Evolutionary conservation across 768 basidiomycete species (phyloP), one percentile per base, ranked within the genome.

Genomic region (Lanmaoa pseudosensibilis): DNA sequence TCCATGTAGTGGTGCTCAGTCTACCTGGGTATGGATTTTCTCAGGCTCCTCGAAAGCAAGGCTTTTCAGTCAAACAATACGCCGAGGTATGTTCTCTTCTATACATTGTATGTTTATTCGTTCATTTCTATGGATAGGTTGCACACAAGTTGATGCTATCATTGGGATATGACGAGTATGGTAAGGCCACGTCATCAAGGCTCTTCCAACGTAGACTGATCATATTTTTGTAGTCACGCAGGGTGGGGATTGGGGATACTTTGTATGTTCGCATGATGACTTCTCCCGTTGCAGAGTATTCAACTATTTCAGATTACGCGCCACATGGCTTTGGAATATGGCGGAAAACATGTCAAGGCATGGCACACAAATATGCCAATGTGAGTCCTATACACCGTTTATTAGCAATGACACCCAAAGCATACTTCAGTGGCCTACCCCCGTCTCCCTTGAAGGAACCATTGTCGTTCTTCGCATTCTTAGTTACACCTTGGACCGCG

Each of bases 11-110:
- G 0, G 81, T 80, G 0, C 58, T 78, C 36, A 81, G 84, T 60
- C 61, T 87, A 16, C 86, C 85, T 10, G 83, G 83, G 0, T 87
- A 70, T 66, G 85, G 83, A 0, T 87, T 85, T 67, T 86, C 85
- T 0, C 77, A 83, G 41, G 82, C 78, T 0, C 78, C 82, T 0
- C 80, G 66, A 47, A 80, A 79, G 64, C 75, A 75, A 55, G 83
- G 84, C 0, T 87, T 86, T 57, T 63, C 59, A 10, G 34, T 70
- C 0, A 56, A 65, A n/a, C 83, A 86, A 46, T 84, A 80, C 47
- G 83, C 83, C 1, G 82, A 87, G 71, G 85, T 80, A 43, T 25
- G 50, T 55, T 13, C 16, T 46, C 40, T 3, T 52, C 6, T 19
- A 18, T 25, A 15, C 16, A 15, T 30, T 1, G 19, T 16, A 2